phyloP scores from a whole-genome alignment of 2,329 filamentous ascomycete genomes.

The Fusarium fujikuroi region DNA sequence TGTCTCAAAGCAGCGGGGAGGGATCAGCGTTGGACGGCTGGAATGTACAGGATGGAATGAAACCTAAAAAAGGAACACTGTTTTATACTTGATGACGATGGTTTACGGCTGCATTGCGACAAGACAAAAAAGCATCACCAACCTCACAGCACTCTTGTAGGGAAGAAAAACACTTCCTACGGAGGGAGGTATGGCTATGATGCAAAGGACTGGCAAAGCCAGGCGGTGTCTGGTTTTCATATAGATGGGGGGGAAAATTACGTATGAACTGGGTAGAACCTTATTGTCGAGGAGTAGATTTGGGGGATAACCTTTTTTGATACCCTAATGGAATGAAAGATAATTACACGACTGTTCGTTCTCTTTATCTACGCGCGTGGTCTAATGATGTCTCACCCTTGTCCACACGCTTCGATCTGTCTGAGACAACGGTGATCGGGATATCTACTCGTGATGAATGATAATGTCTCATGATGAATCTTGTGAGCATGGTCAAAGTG shows the following conservation, averaged over 20 bases:
- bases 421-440: constrained; percentile 4
- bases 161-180: constrained; percentile 8
- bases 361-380: background rate
- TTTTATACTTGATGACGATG: constrained; percentile 46
- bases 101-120: constrained; percentile 47
- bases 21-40: constrained; percentile 36
- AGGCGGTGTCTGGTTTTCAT: constrained; percentile 35
- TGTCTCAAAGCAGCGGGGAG: constrained; percentile 34
- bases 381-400: background rate
- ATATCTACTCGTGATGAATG: background rate
- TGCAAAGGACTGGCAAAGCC: constrained; percentile 22
- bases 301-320: constrained; percentile 34
- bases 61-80: constrained; percentile 41
- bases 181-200: constrained; percentile 12
- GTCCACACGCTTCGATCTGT: background rate
- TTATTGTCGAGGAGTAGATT: constrained; percentile 35
- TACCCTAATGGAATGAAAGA: constrained; percentile 44
- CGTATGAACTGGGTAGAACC: constrained; percentile 42
- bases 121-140: constrained; percentile 40
- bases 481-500: background rate
- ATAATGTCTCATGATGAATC: background rate
- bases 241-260: constrained; percentile 38
- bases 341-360: constrained; percentile 15
- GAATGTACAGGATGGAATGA: constrained; percentile 41
- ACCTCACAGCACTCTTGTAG: constrained; percentile 12